Percentiles rank a stretch among this genome's conserved stretches.
Evolutionary conservation across 345 rosid genomes (phyloP).

Genomic region (Mallotus nudiflorus): DNA sequence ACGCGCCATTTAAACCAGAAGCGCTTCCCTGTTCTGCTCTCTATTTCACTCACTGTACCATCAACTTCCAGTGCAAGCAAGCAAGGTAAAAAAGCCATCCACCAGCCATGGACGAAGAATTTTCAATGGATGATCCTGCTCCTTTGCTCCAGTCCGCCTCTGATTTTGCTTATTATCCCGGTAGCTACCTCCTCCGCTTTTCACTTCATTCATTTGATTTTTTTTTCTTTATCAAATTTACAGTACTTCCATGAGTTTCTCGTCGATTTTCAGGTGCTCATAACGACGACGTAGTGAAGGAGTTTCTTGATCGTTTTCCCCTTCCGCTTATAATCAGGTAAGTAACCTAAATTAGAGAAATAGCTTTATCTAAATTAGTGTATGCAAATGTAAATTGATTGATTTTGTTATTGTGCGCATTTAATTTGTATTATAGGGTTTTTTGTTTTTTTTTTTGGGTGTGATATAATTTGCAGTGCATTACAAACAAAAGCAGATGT

Average conservation of each 20-base stretch:
- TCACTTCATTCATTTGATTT: not conserved
- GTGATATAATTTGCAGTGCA: constrained; percentile 44
- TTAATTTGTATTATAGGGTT: not conserved
- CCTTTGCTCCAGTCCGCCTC: constrained; percentile 69
- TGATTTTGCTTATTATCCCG: constrained; percentile 73
- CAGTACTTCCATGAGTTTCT: not conserved
- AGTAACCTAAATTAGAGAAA: not conserved
- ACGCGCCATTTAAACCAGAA: constrained; percentile 21
- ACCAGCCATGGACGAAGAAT: constrained; percentile 27
- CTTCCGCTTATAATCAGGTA: constrained; percentile 74
- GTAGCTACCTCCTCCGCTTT: constrained; percentile 16
- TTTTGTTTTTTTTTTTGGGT: not conserved
- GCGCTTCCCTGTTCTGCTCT: not conserved
- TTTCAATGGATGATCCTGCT: constrained; percentile 53
- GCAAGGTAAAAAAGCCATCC: not conserved
- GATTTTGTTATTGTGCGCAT: not conserved
- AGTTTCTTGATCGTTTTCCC: constrained; percentile 76
- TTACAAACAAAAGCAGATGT: constrained; percentile 57
- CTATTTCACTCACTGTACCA: not conserved
- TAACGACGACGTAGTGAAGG: constrained; percentile 62
- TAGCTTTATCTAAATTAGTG: no score
- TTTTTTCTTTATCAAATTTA: not conserved
- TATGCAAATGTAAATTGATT: not conserved
- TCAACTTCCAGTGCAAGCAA: constrained; percentile 6
- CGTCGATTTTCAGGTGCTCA: constrained; percentile 48